A percentile compares a stretch with the other conserved stretches of the same genome.
Evolutionary conservation across 179 eudicot species (phyloP).

Genomic region (Pouteria campechiana): DNA sequence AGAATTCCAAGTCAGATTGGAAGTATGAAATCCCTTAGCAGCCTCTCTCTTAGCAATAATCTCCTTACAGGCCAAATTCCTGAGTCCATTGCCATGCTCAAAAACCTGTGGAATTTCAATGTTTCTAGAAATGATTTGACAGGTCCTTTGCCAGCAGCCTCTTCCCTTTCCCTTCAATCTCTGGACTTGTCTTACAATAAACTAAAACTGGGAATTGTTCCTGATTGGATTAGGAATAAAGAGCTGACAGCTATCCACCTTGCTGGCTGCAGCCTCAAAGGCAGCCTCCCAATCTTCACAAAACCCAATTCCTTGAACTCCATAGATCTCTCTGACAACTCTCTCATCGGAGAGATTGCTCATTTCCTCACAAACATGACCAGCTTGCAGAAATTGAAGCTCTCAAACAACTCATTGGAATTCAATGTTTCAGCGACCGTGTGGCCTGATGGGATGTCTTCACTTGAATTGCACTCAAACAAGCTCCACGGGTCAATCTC

Average conservation of each 20-base stretch:
- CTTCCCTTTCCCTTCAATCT: constrained; percentile 52
- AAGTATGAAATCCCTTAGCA: constrained; percentile 44
- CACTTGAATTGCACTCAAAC: constrained; percentile 48
- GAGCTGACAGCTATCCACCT: constrained; percentile 52
- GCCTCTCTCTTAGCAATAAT: constrained; percentile 44
- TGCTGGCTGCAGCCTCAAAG: constrained; percentile 68
- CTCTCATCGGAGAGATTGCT: constrained; percentile 33
- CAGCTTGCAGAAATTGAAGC: constrained; percentile 34
- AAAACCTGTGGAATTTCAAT: constrained; percentile 65
- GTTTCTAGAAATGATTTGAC: constrained; percentile 56
- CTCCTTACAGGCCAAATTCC: constrained; percentile 56
- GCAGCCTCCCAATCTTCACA: constrained; percentile 50
- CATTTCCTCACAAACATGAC: constrained; percentile 40
- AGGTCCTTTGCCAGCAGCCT: constrained; percentile 44
- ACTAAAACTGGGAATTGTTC: constrained; percentile 43
- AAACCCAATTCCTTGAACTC: constrained; percentile 43
- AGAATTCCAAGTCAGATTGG: constrained; percentile 40
- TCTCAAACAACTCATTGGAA: constrained; percentile 57
- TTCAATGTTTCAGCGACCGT: constrained; percentile 29
- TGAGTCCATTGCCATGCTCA: constrained; percentile 35
- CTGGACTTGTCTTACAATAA: constrained; percentile 65
- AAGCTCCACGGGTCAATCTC: constrained; percentile 48
- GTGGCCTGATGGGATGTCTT: constrained; percentile 48
- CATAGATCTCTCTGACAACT: constrained; percentile 66
- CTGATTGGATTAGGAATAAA: constrained; percentile 58